Evolutionary conservation across 1,284 basidiomycete genomes (phyloP), one percentile per base, ranked within the genome.

Genomic region (Apiotrichum montevideense): DNA sequence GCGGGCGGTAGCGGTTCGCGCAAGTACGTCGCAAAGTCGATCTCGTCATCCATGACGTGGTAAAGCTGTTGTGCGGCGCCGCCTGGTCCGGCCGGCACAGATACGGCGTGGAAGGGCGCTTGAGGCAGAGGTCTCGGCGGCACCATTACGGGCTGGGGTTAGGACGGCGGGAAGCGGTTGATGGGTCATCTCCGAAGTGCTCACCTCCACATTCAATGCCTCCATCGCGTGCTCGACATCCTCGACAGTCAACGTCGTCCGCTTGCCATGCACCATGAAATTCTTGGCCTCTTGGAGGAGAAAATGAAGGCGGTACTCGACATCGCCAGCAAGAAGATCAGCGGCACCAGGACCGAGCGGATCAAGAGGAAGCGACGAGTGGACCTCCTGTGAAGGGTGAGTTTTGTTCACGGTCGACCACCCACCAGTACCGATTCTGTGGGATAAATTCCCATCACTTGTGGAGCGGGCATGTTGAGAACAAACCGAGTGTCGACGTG

Each of bases 181-280:
- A 21, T 21, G 21, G 21, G 21, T 21, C 21, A 21, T 21, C 21
- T 21, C 21, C 21, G 21, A 21, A 21, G 21, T 21, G 66, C 76
- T 54, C 58, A 79, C 80, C 73, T 98, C 96, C 63, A 98, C 91
- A 76, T 97, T 98, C 63, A 95, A 81, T 2, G 89, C 90, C 59
- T 91, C 87, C 51, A 99, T 81, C 1, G 95, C 96, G 64, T 92
- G 85, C 75, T 98, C 93, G 52, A 98, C 85, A 77, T 99, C 95
- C 29, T 86, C 82, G 1, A 91, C 90, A 11, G 86, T 87, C 71
- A 98, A 81, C 0, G 87, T 88, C 34, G 87, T 88, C 56, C 95
- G 82, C 60, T 90, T 85, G 1, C 89, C 87, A 74, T 98, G 94
- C 32, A 92, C 84, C 89, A 97, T 98, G 76, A 96, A 98, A 59